Base-by-base conservation (phyloP, 495 filamentous ascomycete species). In the Trichoderma reesei region DNA sequence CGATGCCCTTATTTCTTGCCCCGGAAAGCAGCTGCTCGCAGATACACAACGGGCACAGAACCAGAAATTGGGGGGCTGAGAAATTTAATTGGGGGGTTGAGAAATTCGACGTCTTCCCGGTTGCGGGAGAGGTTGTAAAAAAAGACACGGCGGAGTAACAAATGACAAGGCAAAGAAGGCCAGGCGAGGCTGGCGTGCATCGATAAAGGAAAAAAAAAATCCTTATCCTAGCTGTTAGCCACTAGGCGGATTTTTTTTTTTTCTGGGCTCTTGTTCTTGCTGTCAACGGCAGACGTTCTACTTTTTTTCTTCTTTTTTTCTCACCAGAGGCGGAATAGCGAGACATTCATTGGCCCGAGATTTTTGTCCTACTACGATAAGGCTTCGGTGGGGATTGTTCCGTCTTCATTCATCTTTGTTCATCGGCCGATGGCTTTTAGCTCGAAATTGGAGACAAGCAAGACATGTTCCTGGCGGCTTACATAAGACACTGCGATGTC, bases 201-300 rank as follows among this genome's bases (percentile, higher is more conserved):
- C 51, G 51, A 56, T 56, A 56, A 46, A 46, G 16, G n/a, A n/a
- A n/a, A 46, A 56, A 56, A 56, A 56, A 56, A 48, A 48, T 48
- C 44, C 44, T 56, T 56, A 31, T 34, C 51, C 51, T 56, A 11
- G 51, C 51, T 56, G 11, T 26, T 11, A 56, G 48, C 51, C 51
- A 56, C 20, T 56, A n/a, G 16, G 1, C 16, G 20, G n/a, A 44
- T 44, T 14, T n/a, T n/a, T n/a, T n/a, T n/a, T n/a, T n/a, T n/a
- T n/a, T n/a, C n/a, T n/a, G n/a, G n/a, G n/a, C n/a, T n/a, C n/a
- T n/a, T n/a, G n/a, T n/a, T n/a, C n/a, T n/a, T n/a, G 44, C 44
- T 14, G n/a, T 16, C 44, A 48, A 48, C 44, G 44, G 44, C n/a
- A 16, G n/a, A 11, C n/a, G 41, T 44, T 51, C 46, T 5, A 2